These are phyloP conservation scores for Wickerhamomyces rabaulensis DNA, from an alignment of 805 yeast genomes.

Conservation along the genomic window DNA sequence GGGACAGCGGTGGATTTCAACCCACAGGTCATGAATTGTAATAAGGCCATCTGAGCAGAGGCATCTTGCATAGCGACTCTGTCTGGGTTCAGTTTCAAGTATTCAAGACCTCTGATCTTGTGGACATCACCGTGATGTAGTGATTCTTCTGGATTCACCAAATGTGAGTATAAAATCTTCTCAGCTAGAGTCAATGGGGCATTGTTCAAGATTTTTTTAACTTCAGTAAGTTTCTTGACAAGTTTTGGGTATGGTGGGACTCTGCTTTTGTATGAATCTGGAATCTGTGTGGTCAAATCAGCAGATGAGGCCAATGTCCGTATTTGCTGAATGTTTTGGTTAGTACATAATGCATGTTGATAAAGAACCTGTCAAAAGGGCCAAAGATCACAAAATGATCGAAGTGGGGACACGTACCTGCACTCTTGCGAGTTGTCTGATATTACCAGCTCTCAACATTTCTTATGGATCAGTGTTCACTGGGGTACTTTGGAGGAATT, in stretches of 20 bases:
- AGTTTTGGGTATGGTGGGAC: slow-evolving; percentile 87
- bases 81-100: slow-evolving; percentile 91
- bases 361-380: background rate
- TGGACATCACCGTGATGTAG: slow-evolving; percentile 47
- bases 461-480: too few relatives aligned
- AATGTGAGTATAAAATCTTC: slow-evolving; percentile 88
- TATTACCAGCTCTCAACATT: slow-evolving; percentile 1
- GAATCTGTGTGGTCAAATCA: slow-evolving; percentile 27
- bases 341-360: background rate
- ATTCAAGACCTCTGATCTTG: slow-evolving; percentile 77
- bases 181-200: slow-evolving; percentile 90
- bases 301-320: slow-evolving; percentile 20
- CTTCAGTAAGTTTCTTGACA: slow-evolving; percentile 54
- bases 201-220: slow-evolving; percentile 59
- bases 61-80: slow-evolving; percentile 99
- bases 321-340: slow-evolving; percentile 5
- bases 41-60: slow-evolving; percentile 98
- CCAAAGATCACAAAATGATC: too few relatives aligned
- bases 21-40: slow-evolving; percentile 97
- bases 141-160: slow-evolving; percentile 83
- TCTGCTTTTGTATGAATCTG: slow-evolving; percentile 59
- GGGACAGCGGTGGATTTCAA: slow-evolving; percentile 86
- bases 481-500: too few relatives aligned
- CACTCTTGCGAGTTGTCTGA: background rate
- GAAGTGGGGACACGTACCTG: background rate